Percentiles rank a stretch among this genome's conserved stretches.
These are phyloP conservation scores for Coemansia sp. DNA, from an alignment of 192 early-diverging fungal genomes.

Conservation along the genomic window DNA sequence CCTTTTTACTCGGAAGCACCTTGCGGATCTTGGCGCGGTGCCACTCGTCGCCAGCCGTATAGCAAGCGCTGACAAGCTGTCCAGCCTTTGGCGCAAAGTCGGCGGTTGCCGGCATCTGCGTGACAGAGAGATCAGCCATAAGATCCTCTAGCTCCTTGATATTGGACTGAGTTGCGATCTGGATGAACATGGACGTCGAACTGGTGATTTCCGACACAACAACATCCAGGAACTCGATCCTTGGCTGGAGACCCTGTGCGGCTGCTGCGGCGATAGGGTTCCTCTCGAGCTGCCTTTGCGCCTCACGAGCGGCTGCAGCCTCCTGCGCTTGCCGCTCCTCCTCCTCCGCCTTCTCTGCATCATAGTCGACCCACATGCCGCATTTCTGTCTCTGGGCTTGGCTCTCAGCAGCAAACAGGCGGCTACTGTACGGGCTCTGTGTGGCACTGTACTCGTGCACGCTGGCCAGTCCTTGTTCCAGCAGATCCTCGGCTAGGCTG, in stretches of 20 bases:
- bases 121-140: constrained; percentile 75
- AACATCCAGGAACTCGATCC: constrained; percentile 70
- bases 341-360: constrained; percentile 24
- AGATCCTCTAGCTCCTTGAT: constrained; percentile 71
- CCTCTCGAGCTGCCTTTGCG: constrained; percentile 5
- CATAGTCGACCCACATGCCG: constrained; percentile 72
- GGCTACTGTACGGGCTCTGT: constrained; percentile 67
- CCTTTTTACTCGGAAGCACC: constrained; percentile 56
- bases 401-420: constrained; percentile 77
- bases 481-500: constrained; percentile 73
- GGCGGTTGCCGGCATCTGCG: constrained; percentile 54
- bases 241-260: constrained; percentile 54
- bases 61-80: constrained; percentile 78
- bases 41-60: constrained; percentile 86
- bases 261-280: constrained; percentile 3
- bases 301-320: constrained; percentile 48
- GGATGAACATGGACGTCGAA: constrained; percentile 62
- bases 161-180: constrained; percentile 58
- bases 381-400: constrained; percentile 64
- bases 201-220: constrained; percentile 67
- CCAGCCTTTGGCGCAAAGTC: constrained; percentile 62
- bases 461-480: constrained; percentile 78
- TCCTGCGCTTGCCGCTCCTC: constrained; percentile 35
- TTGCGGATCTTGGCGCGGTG: constrained; percentile 83
- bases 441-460: constrained; percentile 85